Conservation (phyloP, 2,329 filamentous ascomycete genomes). For the Monilinia polystroma region DNA sequence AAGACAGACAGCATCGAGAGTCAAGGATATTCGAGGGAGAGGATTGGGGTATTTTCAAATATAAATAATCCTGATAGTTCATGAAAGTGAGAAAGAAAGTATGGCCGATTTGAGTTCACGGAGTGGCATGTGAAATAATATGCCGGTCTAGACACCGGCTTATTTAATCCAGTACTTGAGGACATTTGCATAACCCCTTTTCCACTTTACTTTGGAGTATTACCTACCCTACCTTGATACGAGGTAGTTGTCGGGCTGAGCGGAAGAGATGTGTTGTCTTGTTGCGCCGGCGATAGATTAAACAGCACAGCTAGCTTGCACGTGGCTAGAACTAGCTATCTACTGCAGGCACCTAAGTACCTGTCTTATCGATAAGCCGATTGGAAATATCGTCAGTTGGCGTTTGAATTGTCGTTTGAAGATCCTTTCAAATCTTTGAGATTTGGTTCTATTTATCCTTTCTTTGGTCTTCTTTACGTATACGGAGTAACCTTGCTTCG, state of each 20-base stretch:
- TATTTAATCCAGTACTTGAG: neutral
- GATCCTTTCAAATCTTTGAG: too few species aligned
- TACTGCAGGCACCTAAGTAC: too few species aligned
- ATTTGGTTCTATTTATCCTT: too few species aligned
- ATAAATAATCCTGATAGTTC: neutral
- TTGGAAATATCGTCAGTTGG: neutral
- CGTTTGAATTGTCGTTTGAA: too few species aligned
- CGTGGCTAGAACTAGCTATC: too few species aligned
- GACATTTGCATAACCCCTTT: neutral
- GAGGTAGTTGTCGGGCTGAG: neutral
- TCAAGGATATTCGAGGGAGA: neutral
- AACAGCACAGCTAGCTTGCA: too few species aligned
- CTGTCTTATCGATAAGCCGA: slow-evolving; percentile 9
- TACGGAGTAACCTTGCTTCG: too few species aligned
- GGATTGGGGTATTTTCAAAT: slow-evolving; percentile 5
- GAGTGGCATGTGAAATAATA: neutral
- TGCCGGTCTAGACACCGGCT: neutral
- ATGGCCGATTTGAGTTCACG: neutral
- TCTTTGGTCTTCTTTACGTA: too few species aligned
- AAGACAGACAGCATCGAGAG: neutral
- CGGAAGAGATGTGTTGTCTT: neutral
- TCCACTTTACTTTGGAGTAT: neutral
- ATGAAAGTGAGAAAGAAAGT: neutral
- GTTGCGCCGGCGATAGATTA: too few species aligned
- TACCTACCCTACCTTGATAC: too few species aligned